Evolutionary conservation across 2,329 filamentous ascomycete species (phyloP), one percentile per base, ranked within the genome.

Genomic region (Neonectria neomacrospora): DNA sequence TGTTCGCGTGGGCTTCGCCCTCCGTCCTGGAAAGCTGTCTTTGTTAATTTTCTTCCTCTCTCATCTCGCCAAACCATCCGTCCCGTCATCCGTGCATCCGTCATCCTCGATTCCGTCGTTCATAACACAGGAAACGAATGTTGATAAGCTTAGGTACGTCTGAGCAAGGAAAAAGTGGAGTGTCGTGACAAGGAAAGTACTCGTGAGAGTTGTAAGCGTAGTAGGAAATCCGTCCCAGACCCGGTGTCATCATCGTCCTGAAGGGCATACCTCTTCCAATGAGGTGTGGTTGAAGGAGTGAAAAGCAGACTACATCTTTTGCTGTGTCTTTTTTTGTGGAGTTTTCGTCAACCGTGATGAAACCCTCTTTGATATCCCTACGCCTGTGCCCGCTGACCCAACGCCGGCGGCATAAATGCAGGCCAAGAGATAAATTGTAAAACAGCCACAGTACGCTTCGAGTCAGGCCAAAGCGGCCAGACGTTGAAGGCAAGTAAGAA

Each of bases 401-500:
- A 69, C 71, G 64, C 71, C 67, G 64, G 69, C 69, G 58, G 65
- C 64, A 71, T 66, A 71, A 65, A 72, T 56, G 58, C 63, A 70
- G 48, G 52, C 63, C 60, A 70, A 53, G 45, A 64, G 64, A 70
- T 70, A 70, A 52, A 63, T 64, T 34, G 59, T 59, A 57, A 70
- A 32, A 63, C 67, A 67, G 56, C 60, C 62, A 61, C 58, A 66
- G 54, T 68, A 67, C 9, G 42, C 39, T 22, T 60, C 50, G 28
- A 51, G 34, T 69, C 47, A 73, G 41, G 67, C 67, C 22, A 73
- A 60, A 23, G 76, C 74, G 8, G 80, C 77, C 28, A 83, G 75
- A 54, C 79, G 77, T 66, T 82, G 80, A 22, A 83, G 78, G 58
- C 80, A 81, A 22, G 77, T 77, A 30, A 82, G 73, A 47, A 82